Conservation (phyloP, 129 eudicot genomes). For the Saussurea involucrata region DNA sequence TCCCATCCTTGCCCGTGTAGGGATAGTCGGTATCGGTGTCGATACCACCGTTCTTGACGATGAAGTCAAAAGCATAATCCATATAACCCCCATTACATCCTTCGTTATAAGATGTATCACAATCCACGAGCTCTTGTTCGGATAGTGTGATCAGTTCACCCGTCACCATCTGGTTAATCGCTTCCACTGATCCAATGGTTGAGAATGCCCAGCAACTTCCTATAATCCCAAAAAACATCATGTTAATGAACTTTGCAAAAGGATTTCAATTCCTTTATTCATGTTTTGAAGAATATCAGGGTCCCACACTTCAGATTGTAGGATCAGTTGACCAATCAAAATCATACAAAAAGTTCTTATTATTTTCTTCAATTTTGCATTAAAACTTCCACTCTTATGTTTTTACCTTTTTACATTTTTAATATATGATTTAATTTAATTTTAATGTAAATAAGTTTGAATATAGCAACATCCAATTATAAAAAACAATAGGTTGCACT, state of each 20-base stretch:
- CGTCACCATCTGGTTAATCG: slow-evolving; percentile 42
- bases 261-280: background rate
- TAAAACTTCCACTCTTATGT: too few relatives aligned
- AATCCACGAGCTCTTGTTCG: slow-evolving; percentile 51
- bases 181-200: slow-evolving; percentile 43
- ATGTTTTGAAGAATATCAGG: background rate
- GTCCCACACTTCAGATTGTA: background rate
- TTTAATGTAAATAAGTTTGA: too few relatives aligned
- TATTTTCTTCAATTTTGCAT: background rate
- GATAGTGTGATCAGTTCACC: slow-evolving; percentile 43
- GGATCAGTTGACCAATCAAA: background rate
- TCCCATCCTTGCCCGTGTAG: slow-evolving; percentile 45
- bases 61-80: slow-evolving; percentile 54
- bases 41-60: slow-evolving; percentile 54
- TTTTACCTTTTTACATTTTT: too few relatives aligned
- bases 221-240: slow-evolving; percentile 12
- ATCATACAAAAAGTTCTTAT: background rate
- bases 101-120: slow-evolving; percentile 47
- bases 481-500: too few relatives aligned
- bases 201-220: slow-evolving; percentile 67
- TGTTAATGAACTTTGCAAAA: background rate
- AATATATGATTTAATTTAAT: too few relatives aligned
- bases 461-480: too few relatives aligned
- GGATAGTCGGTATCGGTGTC: slow-evolving; percentile 48
- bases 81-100: slow-evolving; percentile 58